Evolutionary conservation across 345 rosid species (phyloP).

Genomic region (Linum lewisii): DNA sequence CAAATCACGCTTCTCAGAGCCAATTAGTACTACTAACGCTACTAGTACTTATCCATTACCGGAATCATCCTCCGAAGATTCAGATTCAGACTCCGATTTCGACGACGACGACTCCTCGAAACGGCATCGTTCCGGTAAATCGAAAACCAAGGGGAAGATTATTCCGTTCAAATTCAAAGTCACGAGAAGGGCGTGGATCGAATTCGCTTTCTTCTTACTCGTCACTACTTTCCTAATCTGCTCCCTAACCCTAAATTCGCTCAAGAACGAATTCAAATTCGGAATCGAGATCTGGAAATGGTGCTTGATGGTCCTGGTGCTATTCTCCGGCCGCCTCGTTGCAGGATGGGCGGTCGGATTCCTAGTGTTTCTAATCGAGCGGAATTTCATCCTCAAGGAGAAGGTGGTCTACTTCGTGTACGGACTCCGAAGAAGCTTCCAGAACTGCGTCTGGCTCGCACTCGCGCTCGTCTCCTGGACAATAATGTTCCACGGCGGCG

Average conservation of each 20-base stretch:
- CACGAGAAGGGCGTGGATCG: constrained; percentile 16
- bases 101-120: constrained; percentile 7
- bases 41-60: constrained; percentile 5
- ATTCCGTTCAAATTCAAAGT: not conserved
- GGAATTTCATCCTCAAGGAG: constrained; percentile 34
- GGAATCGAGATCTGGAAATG: constrained; percentile 44
- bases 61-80: constrained; percentile 8
- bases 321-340: constrained; percentile 31
- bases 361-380: constrained; percentile 26
- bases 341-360: constrained; percentile 27
- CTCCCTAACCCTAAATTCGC: constrained; percentile 23
- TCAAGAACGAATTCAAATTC: constrained; percentile 9
- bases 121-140: constrained; percentile 11
- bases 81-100: constrained; percentile 8
- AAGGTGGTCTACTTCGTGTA: constrained; percentile 38
- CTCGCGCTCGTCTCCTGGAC: constrained; percentile 28
- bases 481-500: constrained; percentile 24
- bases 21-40: constrained; percentile 4
- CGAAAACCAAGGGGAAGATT: constrained; percentile 11
- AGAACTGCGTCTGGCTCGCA: constrained; percentile 33
- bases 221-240: constrained; percentile 30
- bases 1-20: constrained; percentile 38
- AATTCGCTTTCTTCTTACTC: constrained; percentile 27
- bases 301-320: constrained; percentile 36
- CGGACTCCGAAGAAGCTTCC: constrained; percentile 30